These are phyloP conservation scores for Cyclostephanos invisitatus DNA, from an alignment of 108 stramenopile genomes.

Conservation along the genomic window DNA sequence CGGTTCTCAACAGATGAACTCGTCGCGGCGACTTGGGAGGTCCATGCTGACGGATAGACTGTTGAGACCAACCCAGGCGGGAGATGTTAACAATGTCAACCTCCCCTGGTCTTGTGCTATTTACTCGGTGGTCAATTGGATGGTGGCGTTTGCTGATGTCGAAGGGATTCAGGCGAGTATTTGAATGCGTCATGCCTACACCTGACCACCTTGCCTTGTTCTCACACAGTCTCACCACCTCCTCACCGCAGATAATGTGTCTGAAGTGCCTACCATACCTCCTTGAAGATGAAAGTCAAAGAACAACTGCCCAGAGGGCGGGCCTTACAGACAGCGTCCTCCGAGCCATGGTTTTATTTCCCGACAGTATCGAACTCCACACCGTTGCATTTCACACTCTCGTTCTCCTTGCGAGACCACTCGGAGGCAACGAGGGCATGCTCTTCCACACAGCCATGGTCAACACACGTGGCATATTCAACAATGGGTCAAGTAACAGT, in stretches of 20 bases:
- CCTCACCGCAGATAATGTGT: constrained; percentile 66
- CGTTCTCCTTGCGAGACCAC: constrained; percentile 89
- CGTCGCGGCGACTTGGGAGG: constrained; percentile 49
- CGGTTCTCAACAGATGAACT: constrained; percentile 2
- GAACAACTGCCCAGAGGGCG: constrained; percentile 70
- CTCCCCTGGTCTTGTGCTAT: constrained; percentile 88
- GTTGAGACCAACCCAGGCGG: constrained; percentile 60
- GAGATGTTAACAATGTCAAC: constrained; percentile 56
- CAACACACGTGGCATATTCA: constrained; percentile 64
- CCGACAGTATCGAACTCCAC: constrained; percentile 74
- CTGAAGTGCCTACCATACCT: constrained; percentile 72
- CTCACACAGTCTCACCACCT: background rate
- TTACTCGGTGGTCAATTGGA: constrained; percentile 89
- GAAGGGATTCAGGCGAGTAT: constrained; percentile 71
- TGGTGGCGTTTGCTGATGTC: constrained; percentile 83
- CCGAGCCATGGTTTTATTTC: constrained; percentile 84
- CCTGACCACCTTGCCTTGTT: background rate
- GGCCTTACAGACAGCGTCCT: constrained; percentile 81
- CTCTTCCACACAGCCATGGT: constrained; percentile 86
- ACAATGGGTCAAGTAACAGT: constrained; percentile 40
- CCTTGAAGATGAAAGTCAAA: constrained; percentile 77
- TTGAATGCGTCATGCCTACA: background rate
- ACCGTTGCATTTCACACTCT: constrained; percentile 88
- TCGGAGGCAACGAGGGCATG: constrained; percentile 92
- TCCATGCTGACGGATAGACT: constrained; percentile 75